Percentiles rank a stretch among this genome's conserved stretches.
phyloP scores from a whole-genome alignment of 306 rosid genomes.

The Vigna radiata region DNA sequence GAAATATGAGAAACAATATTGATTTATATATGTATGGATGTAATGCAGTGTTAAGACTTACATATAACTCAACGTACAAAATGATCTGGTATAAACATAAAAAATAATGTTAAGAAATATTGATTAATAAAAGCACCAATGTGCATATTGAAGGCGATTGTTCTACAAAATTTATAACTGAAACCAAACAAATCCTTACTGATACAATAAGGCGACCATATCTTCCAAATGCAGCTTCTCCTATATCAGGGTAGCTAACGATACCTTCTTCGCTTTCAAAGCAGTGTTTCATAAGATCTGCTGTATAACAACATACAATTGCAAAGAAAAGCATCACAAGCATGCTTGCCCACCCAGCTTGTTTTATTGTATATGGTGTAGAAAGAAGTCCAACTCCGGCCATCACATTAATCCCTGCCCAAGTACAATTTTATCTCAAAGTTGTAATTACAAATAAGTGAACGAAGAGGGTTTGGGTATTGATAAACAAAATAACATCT shows the following conservation, averaged over 20 bases:
- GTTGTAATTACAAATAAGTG: background rate
- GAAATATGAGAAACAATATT: background rate
- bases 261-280: constrained; percentile 75
- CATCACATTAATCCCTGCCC: constrained; percentile 79
- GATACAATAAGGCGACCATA: constrained; percentile 69
- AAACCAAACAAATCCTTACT: constrained; percentile 50
- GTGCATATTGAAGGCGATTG: background rate
- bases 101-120: constrained; percentile 43
- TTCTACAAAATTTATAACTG: background rate
- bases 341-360: constrained; percentile 88
- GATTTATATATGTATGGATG: background rate
- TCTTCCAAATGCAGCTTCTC: constrained; percentile 91
- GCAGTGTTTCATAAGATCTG: constrained; percentile 78
- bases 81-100: constrained; percentile 65
- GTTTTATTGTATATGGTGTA: constrained; percentile 66
- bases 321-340: constrained; percentile 68
- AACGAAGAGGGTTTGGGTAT: background rate
- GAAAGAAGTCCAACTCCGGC: constrained; percentile 89
- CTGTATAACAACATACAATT: constrained; percentile 80
- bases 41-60: constrained; percentile 54
- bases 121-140: background rate
- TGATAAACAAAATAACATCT: background rate
- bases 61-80: constrained; percentile 77
- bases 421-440: constrained; percentile 30
- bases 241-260: constrained; percentile 75